Evolutionary conservation across 2,329 filamentous ascomycete species (phyloP).

Genomic region (Pezicula rhizophila): DNA sequence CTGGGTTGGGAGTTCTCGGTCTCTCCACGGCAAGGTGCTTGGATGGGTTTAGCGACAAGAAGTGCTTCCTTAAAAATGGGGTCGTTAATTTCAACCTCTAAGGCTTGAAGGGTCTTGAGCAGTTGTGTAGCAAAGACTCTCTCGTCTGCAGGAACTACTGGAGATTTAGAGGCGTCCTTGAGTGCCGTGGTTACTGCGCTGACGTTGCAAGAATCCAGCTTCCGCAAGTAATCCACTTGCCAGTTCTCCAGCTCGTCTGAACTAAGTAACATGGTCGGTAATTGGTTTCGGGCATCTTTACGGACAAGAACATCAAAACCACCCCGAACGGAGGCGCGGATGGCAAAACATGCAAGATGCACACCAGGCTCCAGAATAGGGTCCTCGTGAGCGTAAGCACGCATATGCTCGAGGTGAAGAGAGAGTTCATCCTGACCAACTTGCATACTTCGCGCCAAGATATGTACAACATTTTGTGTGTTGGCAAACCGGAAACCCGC

Average conservation of each 20-base stretch:
- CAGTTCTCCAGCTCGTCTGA: constrained; percentile 45
- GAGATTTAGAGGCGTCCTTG: constrained; percentile 28
- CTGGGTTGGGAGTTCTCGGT: constrained; percentile 21
- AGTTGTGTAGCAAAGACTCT: constrained; percentile 41
- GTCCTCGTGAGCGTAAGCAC: constrained; percentile 44
- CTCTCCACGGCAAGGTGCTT: constrained; percentile 33
- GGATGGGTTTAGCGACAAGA: constrained; percentile 36
- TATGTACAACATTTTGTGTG: constrained; percentile 59
- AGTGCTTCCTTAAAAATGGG: constrained; percentile 40
- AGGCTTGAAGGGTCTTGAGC: constrained; percentile 33
- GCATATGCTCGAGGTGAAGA: constrained; percentile 57
- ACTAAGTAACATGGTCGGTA: constrained; percentile 53
- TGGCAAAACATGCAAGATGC: constrained; percentile 53
- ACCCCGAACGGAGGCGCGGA: constrained; percentile 37
- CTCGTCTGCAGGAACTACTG: constrained; percentile 32
- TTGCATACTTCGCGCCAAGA: constrained; percentile 69
- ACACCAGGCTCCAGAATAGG: constrained; percentile 45
- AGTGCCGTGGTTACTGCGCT: constrained; percentile 33
- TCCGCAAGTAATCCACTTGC: constrained; percentile 49
- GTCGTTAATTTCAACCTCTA: constrained; percentile 38
- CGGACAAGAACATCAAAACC: constrained; percentile 26
- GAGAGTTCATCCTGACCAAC: constrained; percentile 59
- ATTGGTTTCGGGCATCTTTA: constrained; percentile 44
- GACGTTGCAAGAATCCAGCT: constrained; percentile 41
- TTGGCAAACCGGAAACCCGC: constrained; percentile 75